Base-by-base conservation (phyloP, 129 eudicot genomes). In the Calendula officinalis region DNA sequence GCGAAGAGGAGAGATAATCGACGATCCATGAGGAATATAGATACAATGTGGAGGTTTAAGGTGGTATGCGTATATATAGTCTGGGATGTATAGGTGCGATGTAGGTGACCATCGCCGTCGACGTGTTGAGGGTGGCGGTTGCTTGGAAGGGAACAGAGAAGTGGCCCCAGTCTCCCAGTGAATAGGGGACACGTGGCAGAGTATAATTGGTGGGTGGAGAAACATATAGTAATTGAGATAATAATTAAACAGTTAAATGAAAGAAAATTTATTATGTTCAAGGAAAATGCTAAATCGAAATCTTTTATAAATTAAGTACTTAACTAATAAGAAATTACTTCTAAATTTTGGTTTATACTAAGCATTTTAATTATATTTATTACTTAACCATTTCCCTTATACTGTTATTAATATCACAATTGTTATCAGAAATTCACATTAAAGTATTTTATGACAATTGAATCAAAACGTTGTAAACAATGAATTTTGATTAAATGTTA, bases 1-100 rank as follows among this genome's bases (percentile, higher is more conserved):
- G 68, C 36, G 34, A 77, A 4, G 49, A 77, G 34, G 52, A 70
- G 46, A 47, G 75, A 76, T n/a, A 43, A 44, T n/a, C 68, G 82
- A 46, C 43, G 69, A 86, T 62, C 82, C 92, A 82, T 85, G 73
- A 50, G 54, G 60, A 7, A 10, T 32, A 51, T 11, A 30, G 46
- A 39, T 50, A 44, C 2, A 51, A 64, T 56, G 50, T 14, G 46
- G 15, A 6, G 3, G 14, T 33, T 9, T 32, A 1, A 5, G 42
- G 3, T 1, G n/a, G 59, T 30, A 17, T 34, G 9, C 39, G 42
- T 73, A 65, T 56, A 53, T 68, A 13, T 12, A 57, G 37, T 33
- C 12, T 12, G 15, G 15, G 33, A 45, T 4, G 40, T 27, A 42
- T 68, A 44, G 46, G 11, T 56, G n/a, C 13, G 35, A 36, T 48